Base-by-base conservation (phyloP, 257 asterid species). In the Osmanthus fragrans region DNA sequence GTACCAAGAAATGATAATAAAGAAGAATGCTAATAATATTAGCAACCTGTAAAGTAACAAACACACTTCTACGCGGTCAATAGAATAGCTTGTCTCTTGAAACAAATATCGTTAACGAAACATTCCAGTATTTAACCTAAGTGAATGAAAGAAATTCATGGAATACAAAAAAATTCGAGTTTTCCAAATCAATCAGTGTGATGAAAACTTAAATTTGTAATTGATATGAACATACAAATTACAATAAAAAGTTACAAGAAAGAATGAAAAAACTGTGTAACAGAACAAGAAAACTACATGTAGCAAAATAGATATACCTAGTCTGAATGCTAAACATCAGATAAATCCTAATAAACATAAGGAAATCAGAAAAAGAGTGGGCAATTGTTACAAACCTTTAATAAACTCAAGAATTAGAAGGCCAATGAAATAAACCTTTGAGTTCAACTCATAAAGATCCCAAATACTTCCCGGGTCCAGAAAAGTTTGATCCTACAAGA, bases 371-470 rank as follows among this genome's bases (percentile, higher is more conserved):
- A 15, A 33, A 80, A 70, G 3, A 47, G 45, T 60, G 37, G 51
- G 51, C 8, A n/a, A 80, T 39, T 21, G 45, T 19, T 33, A 83
- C 85, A 71, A 47, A 92, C 98, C 98, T 90, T 94, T 92, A 70
- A 92, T 75, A 70, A 89, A 16, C 74, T 97, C 98, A 72, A 94
- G 92, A 86, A 92, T 82, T 80, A 94, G 96, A 82, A 92, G 96
- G 77, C 88, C 88, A 80, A 87, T 66, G 91, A 94, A 94, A 86
- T 85, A 87, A 82, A 25, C 27, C 27, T 25, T 1, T 25, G 25
- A 63, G 51, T 27, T 32, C 82, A 3, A 47, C 79, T 4, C 77
- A 79, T 68, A 79, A 36, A 19, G 63, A 79, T n/a, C 82, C 82
- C 39, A 79, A 67, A 47, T 73, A 73, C 25, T 79, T 73, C 51